phyloP scores from a whole-genome alignment of 1,139 yeast genomes.

The Hyphopichia wangnamkhiaoensis region DNA sequence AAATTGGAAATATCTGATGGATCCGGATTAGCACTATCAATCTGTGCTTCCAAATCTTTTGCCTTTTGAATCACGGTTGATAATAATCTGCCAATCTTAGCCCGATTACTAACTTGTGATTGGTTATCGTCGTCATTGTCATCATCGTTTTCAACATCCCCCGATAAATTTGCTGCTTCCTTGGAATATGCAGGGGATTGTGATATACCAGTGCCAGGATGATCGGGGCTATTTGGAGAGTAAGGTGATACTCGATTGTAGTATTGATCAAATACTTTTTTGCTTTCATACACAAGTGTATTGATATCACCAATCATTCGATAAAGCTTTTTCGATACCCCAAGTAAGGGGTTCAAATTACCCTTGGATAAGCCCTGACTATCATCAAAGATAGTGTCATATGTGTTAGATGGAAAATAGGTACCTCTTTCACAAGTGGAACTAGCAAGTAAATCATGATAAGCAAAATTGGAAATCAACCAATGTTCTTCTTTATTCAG shows the following conservation, averaged over 20 bases:
- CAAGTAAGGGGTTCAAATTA: constrained; percentile 66
- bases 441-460: constrained; percentile 74
- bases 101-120: constrained; percentile 29
- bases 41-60: constrained; percentile 46
- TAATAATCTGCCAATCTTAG: constrained; percentile 23
- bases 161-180: constrained; percentile 3
- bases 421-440: constrained; percentile 58
- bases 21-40: constrained; percentile 57
- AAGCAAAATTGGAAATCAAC: constrained; percentile 79
- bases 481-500: constrained; percentile 65
- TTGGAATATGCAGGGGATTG: constrained; percentile 1
- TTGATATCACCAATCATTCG: constrained; percentile 69
- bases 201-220: neutral
- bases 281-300: constrained; percentile 56
- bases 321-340: constrained; percentile 69
- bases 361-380: constrained; percentile 34
- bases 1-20: constrained; percentile 48
- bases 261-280: constrained; percentile 23
- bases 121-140: constrained; percentile 10
- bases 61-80: constrained; percentile 36
- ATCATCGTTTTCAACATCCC: constrained; percentile 2
- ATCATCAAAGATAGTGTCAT: constrained; percentile 54
- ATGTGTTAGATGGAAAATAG: constrained; percentile 56
- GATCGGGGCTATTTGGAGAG: neutral
- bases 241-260: constrained; percentile 7